Percentiles rank a stretch among this genome's conserved stretches.
Evolutionary conservation across 306 rosid genomes (phyloP).

Genomic region (Malus domestica): ASM211411v1 NC_041792.1:1009001-1009500

Average conservation of each 20-base stretch:
- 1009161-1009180: background rate
- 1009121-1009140: background rate
- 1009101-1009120: background rate
- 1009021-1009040: background rate
- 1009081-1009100: background rate
- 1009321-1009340: background rate
- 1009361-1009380: background rate
- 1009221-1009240: background rate
- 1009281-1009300: background rate
- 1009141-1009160: background rate
- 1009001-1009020: background rate
- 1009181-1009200: background rate
- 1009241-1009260: background rate
- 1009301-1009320: conserved; percentile 2
- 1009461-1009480: background rate
- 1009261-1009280: background rate
- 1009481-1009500: background rate
- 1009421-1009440: background rate
- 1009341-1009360: conserved; percentile 1
- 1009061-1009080: background rate
- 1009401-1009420: background rate
- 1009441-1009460: background rate
- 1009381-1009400: background rate
- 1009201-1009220: no score
- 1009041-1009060: background rate